These are phyloP conservation scores for Phalaenopsis hybrid DNA, from an alignment of 116 monocot genomes.

Conservation along the genomic window DNA sequence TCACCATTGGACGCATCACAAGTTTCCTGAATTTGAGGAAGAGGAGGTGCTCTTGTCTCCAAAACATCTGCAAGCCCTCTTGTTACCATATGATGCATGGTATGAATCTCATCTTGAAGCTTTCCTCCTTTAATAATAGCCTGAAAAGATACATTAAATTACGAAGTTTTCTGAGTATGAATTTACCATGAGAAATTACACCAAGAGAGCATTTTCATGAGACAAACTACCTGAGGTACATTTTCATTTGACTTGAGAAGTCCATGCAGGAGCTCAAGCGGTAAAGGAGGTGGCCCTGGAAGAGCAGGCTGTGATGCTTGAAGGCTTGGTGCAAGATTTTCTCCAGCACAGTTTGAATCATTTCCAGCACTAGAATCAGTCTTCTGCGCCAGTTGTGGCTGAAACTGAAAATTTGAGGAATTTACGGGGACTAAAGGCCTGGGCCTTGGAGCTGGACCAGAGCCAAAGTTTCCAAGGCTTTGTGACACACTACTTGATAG, in stretches of 20 bases:
- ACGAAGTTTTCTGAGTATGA: neutral
- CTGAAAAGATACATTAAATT: conserved; percentile 14
- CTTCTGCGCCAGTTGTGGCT: neutral
- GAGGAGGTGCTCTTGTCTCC: conserved; percentile 1
- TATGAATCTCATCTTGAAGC: neutral
- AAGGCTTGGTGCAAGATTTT: neutral
- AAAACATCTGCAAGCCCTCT: too few species aligned
- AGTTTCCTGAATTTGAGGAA: neutral
- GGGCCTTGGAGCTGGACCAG: conserved; percentile 8
- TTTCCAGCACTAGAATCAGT: conserved; percentile 10
- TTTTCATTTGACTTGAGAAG: conserved; percentile 3
- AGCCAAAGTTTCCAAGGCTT: conserved; percentile 5
- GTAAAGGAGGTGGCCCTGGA: conserved; percentile 17
- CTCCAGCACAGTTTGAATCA: neutral
- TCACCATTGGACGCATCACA: conserved; percentile 16
- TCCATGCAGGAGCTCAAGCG: conserved; percentile 11
- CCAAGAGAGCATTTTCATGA: neutral
- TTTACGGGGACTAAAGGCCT: conserved; percentile 4
- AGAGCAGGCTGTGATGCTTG: conserved; percentile 8
- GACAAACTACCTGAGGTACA: neutral
- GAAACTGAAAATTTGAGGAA: conserved; percentile 11
- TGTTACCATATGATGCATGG: conserved; percentile 1
- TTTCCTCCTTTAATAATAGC: conserved; percentile 1
- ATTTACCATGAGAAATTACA: neutral
- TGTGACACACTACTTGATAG: neutral